phyloP scores from a whole-genome alignment of 1,284 basidiomycete genomes.

The Wolfiporia cocos region DNA sequence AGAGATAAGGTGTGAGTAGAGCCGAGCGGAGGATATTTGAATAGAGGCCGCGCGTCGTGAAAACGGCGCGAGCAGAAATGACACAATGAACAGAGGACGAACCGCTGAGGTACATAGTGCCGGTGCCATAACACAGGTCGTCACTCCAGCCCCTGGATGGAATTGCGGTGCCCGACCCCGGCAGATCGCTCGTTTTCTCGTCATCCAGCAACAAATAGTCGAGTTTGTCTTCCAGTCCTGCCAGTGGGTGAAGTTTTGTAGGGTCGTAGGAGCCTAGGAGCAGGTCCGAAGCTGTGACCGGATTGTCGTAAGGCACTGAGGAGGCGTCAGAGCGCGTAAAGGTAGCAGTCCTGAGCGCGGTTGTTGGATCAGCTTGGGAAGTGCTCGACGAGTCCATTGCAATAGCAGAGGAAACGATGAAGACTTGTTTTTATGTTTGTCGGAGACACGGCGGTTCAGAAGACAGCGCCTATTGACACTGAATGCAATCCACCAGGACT shows the following conservation, averaged over 20 bases:
- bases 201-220: constrained; percentile 93
- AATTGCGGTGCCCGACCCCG: constrained; percentile 81
- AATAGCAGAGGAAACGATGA: background rate
- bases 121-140: constrained; percentile 98
- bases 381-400: constrained; percentile 6
- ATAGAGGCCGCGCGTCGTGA: constrained; percentile 13
- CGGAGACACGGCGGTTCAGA: no score
- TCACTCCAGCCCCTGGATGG: constrained; percentile 98
- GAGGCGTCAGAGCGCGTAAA: constrained; percentile 40
- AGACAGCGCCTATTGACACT: no score
- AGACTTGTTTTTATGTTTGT: no score
- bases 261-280: constrained; percentile 85
- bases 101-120: constrained; percentile 98
- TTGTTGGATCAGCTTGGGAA: constrained; percentile 38
- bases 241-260: constrained; percentile 85
- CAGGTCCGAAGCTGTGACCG: constrained; percentile 75
- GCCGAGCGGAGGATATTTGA: background rate
- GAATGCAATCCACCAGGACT: no score
- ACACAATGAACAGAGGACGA: constrained; percentile 36
- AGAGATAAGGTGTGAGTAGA: constrained; percentile 64
- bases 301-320: constrained; percentile 27
- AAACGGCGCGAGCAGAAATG: constrained; percentile 22
- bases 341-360: constrained; percentile 47
- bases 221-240: constrained; percentile 81
- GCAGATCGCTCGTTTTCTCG: constrained; percentile 84